These are phyloP conservation scores for Garcia nutans DNA, from an alignment of 345 rosid species.

Conservation along the genomic window DNA sequence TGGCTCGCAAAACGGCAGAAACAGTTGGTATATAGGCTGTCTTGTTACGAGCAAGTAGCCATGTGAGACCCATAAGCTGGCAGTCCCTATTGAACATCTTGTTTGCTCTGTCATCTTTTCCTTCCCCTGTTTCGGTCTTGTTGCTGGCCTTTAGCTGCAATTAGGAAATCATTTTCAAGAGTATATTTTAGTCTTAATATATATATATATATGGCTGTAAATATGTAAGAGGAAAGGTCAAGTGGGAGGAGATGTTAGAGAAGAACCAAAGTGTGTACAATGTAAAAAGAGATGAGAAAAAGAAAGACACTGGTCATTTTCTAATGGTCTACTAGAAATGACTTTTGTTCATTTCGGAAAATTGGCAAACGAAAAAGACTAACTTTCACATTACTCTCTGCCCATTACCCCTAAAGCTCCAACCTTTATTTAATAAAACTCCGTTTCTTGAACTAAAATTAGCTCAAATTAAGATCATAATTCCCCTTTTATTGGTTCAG, in stretches of 20 bases:
- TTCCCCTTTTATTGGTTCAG: neutral
- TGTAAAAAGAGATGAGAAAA: constrained; percentile 23
- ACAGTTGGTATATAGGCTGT: constrained; percentile 96
- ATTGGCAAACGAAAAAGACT: constrained; percentile 24
- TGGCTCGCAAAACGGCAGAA: constrained; percentile 88
- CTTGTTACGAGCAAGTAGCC: constrained; percentile 95
- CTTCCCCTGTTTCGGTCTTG: constrained; percentile 37
- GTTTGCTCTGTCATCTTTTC: constrained; percentile 47
- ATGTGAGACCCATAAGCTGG: constrained; percentile 97
- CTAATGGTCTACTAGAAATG: constrained; percentile 33
- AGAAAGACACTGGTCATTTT: constrained; percentile 20
- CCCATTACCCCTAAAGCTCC: neutral
- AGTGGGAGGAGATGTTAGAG: constrained; percentile 17
- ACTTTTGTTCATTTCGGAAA: constrained; percentile 27
- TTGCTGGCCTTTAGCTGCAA: constrained; percentile 68
- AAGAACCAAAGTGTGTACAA: constrained; percentile 32
- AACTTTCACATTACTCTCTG: neutral
- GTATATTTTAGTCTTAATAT: constrained; percentile 13
- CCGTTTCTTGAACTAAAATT: neutral
- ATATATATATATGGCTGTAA: neutral
- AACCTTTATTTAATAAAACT: neutral
- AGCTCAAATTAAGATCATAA: neutral
- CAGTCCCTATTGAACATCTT: constrained; percentile 92
- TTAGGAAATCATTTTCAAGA: neutral
- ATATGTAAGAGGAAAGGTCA: constrained; percentile 30